phyloP scores from a whole-genome alignment of 2,329 filamentous ascomycete genomes.

The Cylindrodendrum hubeiense region DNA sequence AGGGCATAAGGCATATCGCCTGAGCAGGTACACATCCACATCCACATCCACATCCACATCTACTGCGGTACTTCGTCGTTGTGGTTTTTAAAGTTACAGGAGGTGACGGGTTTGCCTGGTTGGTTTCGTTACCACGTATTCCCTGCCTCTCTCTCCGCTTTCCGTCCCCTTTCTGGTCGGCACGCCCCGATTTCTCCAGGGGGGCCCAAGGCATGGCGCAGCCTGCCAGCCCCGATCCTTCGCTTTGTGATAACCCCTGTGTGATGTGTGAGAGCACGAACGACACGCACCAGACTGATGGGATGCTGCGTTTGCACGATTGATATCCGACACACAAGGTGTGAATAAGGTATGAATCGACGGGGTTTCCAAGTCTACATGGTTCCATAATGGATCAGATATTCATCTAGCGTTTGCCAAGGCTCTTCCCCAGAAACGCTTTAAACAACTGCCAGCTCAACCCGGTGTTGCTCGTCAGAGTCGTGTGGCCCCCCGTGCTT shows the following conservation, averaged over 20 bases:
- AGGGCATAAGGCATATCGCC: too few species aligned
- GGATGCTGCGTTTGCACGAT: not conserved
- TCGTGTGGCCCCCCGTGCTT: not conserved
- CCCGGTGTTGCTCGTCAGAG: not conserved
- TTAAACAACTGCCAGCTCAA: slow-evolving; percentile 4
- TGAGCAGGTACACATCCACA: too few species aligned
- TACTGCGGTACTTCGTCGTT: not conserved
- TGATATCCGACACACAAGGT: not conserved
- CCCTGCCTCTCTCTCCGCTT: slow-evolving; percentile 8
- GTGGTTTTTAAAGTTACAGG: slow-evolving; percentile 10
- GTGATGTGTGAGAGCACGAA: not conserved
- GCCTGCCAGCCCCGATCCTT: slow-evolving; percentile 16
- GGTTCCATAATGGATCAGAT: not conserved
- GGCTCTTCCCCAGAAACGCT: slow-evolving; percentile 6
- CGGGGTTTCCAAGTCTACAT: not conserved
- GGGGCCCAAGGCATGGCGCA: slow-evolving; percentile 19
- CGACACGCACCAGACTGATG: not conserved
- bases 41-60: too few species aligned
- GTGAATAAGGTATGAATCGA: not conserved
- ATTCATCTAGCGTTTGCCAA: slow-evolving; percentile 3
- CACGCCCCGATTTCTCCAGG: slow-evolving; percentile 18
- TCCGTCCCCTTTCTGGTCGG: slow-evolving; percentile 15
- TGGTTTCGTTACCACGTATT: slow-evolving; percentile 19
- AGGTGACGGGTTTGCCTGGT: slow-evolving; percentile 8
- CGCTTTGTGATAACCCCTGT: not conserved